phyloP scores from a whole-genome alignment of 176 grass and related monocot genomes.

The Juncus inflexus region DNA sequence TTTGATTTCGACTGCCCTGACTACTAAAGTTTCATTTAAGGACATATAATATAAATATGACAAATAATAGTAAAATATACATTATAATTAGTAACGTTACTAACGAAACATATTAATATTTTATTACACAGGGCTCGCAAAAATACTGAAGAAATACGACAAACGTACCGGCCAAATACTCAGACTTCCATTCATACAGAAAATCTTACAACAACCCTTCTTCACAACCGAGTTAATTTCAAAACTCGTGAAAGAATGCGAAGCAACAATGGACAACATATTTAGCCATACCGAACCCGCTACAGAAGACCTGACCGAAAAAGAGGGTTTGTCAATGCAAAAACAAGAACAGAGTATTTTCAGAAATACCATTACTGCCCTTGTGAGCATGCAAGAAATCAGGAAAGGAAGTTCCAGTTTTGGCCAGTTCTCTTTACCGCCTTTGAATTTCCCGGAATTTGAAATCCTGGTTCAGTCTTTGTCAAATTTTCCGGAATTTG shows the following conservation, averaged over 20 bases:
- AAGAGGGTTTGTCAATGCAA: background rate
- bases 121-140: constrained; percentile 43
- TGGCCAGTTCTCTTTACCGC: constrained; percentile 61
- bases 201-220: constrained; percentile 72
- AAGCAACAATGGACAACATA: constrained; percentile 48
- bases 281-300: constrained; percentile 9
- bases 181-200: constrained; percentile 61
- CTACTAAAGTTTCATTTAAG: constrained; percentile 2
- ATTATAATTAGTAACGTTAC: background rate
- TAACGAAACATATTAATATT: background rate
- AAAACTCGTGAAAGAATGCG: constrained; percentile 57
- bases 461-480: constrained; percentile 26
- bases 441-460: constrained; percentile 32
- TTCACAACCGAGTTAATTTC: constrained; percentile 77
- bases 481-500: constrained; percentile 33
- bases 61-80: background rate
- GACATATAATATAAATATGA: constrained; percentile 10
- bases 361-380: constrained; percentile 51
- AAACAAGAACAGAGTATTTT: constrained; percentile 42
- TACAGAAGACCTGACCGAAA: background rate
- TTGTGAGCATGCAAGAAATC: constrained; percentile 59
- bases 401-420: constrained; percentile 63
- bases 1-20: background rate
- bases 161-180: constrained; percentile 57
- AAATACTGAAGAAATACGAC: constrained; percentile 91